Evolutionary conservation across 164 flowering plant genomes (phyloP).

Genomic region (Kalanchoe fedtschenkoi): DNA sequence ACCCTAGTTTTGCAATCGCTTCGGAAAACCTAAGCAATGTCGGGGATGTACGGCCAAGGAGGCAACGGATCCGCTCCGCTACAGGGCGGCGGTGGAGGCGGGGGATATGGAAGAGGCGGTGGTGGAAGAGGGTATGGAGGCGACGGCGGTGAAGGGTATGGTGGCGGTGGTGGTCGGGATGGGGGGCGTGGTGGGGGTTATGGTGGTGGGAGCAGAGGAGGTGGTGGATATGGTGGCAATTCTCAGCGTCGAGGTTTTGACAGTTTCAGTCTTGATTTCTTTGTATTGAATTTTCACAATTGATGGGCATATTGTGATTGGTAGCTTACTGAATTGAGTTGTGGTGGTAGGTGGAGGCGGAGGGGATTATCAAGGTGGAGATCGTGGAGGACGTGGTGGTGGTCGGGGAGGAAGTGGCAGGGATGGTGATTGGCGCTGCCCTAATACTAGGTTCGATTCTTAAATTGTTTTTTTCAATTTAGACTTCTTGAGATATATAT

Average conservation of each 20-base stretch:
- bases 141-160: slow-evolving; percentile 13
- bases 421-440: slow-evolving; percentile 92
- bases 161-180: slow-evolving; percentile 18
- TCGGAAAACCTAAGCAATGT: slow-evolving; percentile 10
- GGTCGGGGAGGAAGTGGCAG: slow-evolving; percentile 46
- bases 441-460: slow-evolving; percentile 54
- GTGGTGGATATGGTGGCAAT: slow-evolving; percentile 26
- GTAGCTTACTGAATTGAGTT: neutral
- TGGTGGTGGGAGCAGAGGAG: slow-evolving; percentile 19
- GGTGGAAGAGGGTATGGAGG: neutral
- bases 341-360: slow-evolving; percentile 14
- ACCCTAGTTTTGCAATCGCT: neutral
- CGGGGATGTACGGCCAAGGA: slow-evolving; percentile 32
- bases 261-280: neutral
- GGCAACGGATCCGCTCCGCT: slow-evolving; percentile 41
- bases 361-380: slow-evolving; percentile 28
- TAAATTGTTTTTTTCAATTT: neutral
- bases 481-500: neutral
- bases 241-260: slow-evolving; percentile 35
- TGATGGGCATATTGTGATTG: neutral
- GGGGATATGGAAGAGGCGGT: neutral
- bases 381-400: slow-evolving; percentile 25
- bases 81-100: slow-evolving; percentile 6
- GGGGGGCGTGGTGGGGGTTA: slow-evolving; percentile 18
- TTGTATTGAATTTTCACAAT: neutral